A percentile compares a stretch with the other conserved stretches of the same genome.
Evolutionary conservation across 2,329 filamentous ascomycete species (phyloP).

Genomic region (Tolypocladium amazonense): DNA sequence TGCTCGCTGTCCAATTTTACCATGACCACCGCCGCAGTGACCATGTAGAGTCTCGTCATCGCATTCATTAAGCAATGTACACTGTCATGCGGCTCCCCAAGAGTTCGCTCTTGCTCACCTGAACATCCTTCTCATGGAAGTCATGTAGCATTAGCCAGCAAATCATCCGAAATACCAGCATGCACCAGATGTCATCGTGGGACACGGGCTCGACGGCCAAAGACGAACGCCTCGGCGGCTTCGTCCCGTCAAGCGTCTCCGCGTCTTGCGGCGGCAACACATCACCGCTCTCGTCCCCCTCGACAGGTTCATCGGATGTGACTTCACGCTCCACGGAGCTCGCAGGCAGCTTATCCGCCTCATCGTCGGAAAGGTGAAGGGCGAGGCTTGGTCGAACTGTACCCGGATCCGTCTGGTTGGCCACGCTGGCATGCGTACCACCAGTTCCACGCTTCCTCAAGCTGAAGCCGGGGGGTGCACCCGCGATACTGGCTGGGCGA

Average conservation of each 20-base stretch:
- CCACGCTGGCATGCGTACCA: slow-evolving; percentile 13
- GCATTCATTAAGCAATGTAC: slow-evolving; percentile 30
- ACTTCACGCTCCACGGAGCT: not conserved
- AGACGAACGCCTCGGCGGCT: slow-evolving; percentile 1
- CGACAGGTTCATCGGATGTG: not conserved
- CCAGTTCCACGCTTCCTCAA: slow-evolving; percentile 11
- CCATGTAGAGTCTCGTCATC: not conserved
- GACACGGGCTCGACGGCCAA: slow-evolving; percentile 14
- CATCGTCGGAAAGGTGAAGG: not conserved
- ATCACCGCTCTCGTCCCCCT: slow-evolving; percentile 1
- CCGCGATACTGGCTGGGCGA: slow-evolving; percentile 4
- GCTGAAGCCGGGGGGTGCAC: slow-evolving; percentile 10
- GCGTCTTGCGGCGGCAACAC: not conserved
- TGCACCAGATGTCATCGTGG: slow-evolving; percentile 41
- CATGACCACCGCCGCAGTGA: too few relatives aligned
- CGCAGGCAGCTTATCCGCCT: not conserved
- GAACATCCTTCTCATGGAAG: slow-evolving; percentile 42
- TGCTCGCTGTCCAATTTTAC: not conserved
- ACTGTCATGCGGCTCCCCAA: slow-evolving; percentile 44
- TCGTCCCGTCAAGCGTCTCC: not conserved
- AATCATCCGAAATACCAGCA: slow-evolving; percentile 44
- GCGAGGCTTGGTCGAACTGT: not conserved
- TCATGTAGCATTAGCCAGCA: slow-evolving; percentile 49
- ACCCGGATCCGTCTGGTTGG: not conserved
- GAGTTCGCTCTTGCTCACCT: slow-evolving; percentile 41